Evolutionary conservation across 225 moss, liverwort and hornwort genomes (phyloP).

Genomic region (Straminergon stramineum): DNA sequence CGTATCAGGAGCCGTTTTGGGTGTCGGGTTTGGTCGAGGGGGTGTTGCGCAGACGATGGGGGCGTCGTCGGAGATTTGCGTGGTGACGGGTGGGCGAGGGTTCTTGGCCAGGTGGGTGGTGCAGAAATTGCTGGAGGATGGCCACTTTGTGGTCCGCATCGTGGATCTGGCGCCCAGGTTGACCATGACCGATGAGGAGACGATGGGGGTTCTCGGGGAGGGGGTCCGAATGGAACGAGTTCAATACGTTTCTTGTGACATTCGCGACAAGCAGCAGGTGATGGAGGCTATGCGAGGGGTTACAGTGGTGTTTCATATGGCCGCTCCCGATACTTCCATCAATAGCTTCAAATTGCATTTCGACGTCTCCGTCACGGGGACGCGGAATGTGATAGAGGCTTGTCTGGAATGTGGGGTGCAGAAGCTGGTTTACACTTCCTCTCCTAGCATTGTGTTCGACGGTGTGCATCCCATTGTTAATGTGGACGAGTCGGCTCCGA

Average conservation of each 20-base stretch:
- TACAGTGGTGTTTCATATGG: conserved; percentile 79
- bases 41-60: conserved; percentile 17
- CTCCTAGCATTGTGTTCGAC: conserved; percentile 70
- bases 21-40: background rate
- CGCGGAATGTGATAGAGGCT: conserved; percentile 72
- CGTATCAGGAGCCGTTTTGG: background rate
- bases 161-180: conserved; percentile 74
- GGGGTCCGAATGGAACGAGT: conserved; percentile 34
- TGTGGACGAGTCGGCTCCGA: conserved; percentile 64
- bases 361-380: conserved; percentile 82
- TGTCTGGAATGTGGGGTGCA: conserved; percentile 68
- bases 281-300: conserved; percentile 50
- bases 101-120: conserved; percentile 65
- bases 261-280: conserved; percentile 51
- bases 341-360: conserved; percentile 73
- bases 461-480: conserved; percentile 48
- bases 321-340: conserved; percentile 64
- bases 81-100: conserved; percentile 91
- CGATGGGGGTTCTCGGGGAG: conserved; percentile 34
- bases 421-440: conserved; percentile 77
- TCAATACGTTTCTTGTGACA: conserved; percentile 56
- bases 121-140: conserved; percentile 56
- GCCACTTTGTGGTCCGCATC: conserved; percentile 49
- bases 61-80: conserved; percentile 37
- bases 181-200: conserved; percentile 41